Percentiles rank a stretch among this genome's conserved stretches.
Evolutionary conservation across 495 filamentous ascomycete genomes (phyloP).

Genomic region (Hyphodiscus hymeniophilus): DNA sequence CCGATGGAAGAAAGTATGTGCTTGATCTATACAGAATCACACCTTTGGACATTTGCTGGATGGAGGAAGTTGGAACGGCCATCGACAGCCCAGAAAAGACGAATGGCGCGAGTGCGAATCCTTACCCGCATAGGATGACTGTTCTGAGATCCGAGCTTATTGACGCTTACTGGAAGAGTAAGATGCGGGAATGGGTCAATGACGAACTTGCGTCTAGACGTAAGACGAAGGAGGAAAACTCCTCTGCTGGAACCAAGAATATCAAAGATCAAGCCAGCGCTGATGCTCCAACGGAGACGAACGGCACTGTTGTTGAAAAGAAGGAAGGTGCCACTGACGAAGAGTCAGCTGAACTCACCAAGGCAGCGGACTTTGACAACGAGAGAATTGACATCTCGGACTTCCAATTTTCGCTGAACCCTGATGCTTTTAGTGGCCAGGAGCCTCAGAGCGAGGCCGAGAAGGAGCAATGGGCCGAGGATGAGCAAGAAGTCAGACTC

Average conservation of each 20-base stretch:
- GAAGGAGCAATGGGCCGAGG: conserved; percentile 72
- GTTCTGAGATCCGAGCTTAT: conserved; percentile 84
- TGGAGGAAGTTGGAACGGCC: conserved; percentile 55
- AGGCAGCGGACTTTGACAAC: conserved; percentile 26
- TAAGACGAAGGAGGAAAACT: conserved; percentile 14
- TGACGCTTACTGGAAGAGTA: conserved; percentile 71
- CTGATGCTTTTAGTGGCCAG: conserved; percentile 92
- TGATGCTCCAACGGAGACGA: not conserved
- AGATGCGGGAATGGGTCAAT: conserved; percentile 80
- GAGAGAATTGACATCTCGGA: conserved; percentile 71
- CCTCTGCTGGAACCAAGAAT: conserved; percentile 18
- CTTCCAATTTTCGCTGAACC: conserved; percentile 86
- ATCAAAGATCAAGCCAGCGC: conserved; percentile 19
- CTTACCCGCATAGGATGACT: conserved; percentile 93
- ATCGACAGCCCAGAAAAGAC: conserved; percentile 32
- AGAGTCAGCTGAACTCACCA: conserved; percentile 25
- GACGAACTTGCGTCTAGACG: conserved; percentile 52
- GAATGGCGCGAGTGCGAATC: conserved; percentile 37
- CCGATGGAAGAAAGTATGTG: conserved; percentile 93
- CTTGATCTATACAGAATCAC: conserved; percentile 94
- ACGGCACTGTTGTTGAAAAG: conserved; percentile 8
- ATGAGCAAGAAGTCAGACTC: conserved; percentile 82
- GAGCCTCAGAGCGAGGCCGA: conserved; percentile 83
- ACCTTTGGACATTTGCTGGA: conserved; percentile 83
- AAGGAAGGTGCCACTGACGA: conserved; percentile 23